Evolutionary conservation across 345 rosid genomes (phyloP), one percentile per base, ranked within the genome.

Genomic region (Angophora floribunda): DNA sequence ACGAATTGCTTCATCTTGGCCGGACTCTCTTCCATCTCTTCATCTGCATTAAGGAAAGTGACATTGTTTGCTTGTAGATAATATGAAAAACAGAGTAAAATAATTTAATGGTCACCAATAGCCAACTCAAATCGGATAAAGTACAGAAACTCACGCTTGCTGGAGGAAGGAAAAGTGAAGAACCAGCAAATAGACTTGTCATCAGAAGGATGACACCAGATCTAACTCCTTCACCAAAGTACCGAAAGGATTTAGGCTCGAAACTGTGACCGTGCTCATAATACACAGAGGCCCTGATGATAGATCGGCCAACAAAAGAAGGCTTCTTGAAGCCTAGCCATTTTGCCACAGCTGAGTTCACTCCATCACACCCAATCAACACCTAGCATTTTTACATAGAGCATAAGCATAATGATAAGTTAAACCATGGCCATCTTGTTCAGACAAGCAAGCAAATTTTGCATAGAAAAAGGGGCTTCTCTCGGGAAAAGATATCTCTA

Each of bases 321-420:
- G 94, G 94, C 9, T 79, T 88, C 89, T 92, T 92, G 90, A 96
- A 93, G 28, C 97, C 97, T 24, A 95, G 90, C 95, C 95, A 95
- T 88, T 93, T 94, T 15, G 95, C 93, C 89, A 93, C 95, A 78
- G 93, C 91, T 8, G 98, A 96, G 87, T 95, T 92, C 86, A 95
- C 94, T 51, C 97, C 97, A 85, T 95, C 97, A 78, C 97, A 93
- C 86, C 98, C 97, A 86, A 96, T 89, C 91, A 95, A 91, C 86
- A 93, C 95, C 96, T 94, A 84, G 57, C 88, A 90, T 89, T 17
- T 26, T 59, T 13, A 11, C 7, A 24, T 24, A 11, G 65, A 59
- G 65, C 65, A 59, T 59, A 24, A 59, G 65, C 65, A 59, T 24
- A 7, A 59, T 22, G n/a, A 88, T 52, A 13, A 55, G 44, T 79